These are phyloP conservation scores for Aspergillus piperis DNA, from an alignment of 2,329 filamentous ascomycete species.

Conservation along the genomic window DNA sequence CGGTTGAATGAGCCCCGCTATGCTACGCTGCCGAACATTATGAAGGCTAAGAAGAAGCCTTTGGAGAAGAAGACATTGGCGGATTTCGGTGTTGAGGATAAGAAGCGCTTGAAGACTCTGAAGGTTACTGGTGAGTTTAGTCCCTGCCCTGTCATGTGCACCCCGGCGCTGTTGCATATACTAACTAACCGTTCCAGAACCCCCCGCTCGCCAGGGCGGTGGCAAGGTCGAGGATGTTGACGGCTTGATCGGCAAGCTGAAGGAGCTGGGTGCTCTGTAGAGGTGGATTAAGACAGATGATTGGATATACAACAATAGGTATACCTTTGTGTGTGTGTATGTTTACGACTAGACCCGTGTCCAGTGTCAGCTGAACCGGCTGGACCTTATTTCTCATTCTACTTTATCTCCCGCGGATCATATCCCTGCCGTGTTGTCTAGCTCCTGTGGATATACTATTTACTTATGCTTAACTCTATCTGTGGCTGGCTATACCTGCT, in stretches of 20 bases:
- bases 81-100: slow-evolving; percentile 76
- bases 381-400: not conserved
- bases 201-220: slow-evolving; percentile 81
- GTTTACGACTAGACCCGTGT: slow-evolving; percentile 19
- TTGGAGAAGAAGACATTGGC: slow-evolving; percentile 85
- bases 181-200: slow-evolving; percentile 59
- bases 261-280: slow-evolving; percentile 90
- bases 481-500: not conserved
- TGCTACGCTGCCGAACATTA: slow-evolving; percentile 94
- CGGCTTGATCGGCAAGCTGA: slow-evolving; percentile 88
- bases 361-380: not conserved
- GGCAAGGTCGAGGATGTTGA: slow-evolving; percentile 98
- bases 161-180: not conserved
- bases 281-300: not conserved
- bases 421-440: not conserved
- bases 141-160: not conserved
- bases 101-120: slow-evolving; percentile 79
- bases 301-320: not conserved
- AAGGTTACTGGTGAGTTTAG: slow-evolving; percentile 74
- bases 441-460: not conserved
- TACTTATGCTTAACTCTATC: not conserved
- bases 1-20: slow-evolving; percentile 93
- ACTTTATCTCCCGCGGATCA: not conserved
- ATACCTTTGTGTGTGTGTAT: slow-evolving; percentile 9
- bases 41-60: slow-evolving; percentile 99